phyloP scores from a whole-genome alignment of 2,329 filamentous ascomycete species.

The Colletotrichum incanum region DNA sequence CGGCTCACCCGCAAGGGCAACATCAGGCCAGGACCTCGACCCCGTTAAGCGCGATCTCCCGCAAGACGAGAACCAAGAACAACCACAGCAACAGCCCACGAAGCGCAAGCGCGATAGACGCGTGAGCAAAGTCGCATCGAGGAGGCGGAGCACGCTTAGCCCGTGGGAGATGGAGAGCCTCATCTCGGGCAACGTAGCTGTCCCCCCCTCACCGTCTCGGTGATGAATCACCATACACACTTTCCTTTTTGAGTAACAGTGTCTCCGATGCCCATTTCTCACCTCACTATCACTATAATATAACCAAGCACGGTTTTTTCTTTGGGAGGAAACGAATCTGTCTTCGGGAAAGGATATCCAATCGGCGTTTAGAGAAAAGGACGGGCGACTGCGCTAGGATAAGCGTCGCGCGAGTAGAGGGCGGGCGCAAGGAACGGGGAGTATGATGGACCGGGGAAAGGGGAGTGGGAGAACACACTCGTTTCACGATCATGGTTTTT shows the following conservation, averaged over 20 bases:
- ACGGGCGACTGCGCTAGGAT: background rate
- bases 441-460: background rate
- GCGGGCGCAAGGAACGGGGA: background rate
- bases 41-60: constrained; percentile 54
- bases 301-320: background rate
- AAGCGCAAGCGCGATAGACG: constrained; percentile 68
- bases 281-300: constrained; percentile 9
- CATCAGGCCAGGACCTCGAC: constrained; percentile 51
- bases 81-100: constrained; percentile 48
- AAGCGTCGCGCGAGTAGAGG: background rate
- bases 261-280: background rate
- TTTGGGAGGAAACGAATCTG: background rate
- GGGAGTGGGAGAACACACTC: background rate
- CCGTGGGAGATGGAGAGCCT: constrained; percentile 81
- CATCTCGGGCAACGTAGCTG: constrained; percentile 60
- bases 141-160: constrained; percentile 82
- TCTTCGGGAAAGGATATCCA: constrained; percentile 3
- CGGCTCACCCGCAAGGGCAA: background rate
- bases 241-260: constrained; percentile 4
- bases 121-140: constrained; percentile 70
- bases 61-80: constrained; percentile 38
- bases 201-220: constrained; percentile 41
- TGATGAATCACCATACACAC: constrained; percentile 1
- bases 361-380: constrained; percentile 1
- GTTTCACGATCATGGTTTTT: background rate